phyloP scores from a whole-genome alignment of 768 basidiomycete species.

The Phylloporus rhodoxanthus region DNA sequence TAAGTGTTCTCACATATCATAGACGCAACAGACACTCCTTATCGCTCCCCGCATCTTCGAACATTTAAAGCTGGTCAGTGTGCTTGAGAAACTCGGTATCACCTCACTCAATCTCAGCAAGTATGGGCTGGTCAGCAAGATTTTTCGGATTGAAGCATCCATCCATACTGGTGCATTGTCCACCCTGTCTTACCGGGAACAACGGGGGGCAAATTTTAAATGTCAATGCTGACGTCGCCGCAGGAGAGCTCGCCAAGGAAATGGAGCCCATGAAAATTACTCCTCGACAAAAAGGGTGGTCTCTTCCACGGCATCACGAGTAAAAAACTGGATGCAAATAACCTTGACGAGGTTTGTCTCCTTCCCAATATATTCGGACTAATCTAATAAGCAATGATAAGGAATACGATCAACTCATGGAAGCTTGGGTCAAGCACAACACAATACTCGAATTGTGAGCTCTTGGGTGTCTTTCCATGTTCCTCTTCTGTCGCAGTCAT shows the following conservation, averaged over 20 bases:
- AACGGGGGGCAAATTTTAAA: conserved; percentile 97
- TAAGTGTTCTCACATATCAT: neutral
- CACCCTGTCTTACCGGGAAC: conserved; percentile 88
- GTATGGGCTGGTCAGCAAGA: conserved; percentile 93
- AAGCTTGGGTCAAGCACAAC: conserved; percentile 98
- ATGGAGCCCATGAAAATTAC: conserved; percentile 98
- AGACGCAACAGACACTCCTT: conserved; percentile 94
- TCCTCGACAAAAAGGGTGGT: conserved; percentile 96
- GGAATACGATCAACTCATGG: conserved; percentile 96
- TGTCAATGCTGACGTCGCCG: conserved; percentile 98
- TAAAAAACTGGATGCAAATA: conserved; percentile 93
- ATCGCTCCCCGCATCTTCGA: conserved; percentile 97
- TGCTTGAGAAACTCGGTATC: conserved; percentile 91
- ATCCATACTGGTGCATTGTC: conserved; percentile 95
- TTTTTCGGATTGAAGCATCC: conserved; percentile 89
- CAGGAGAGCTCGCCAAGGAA: conserved; percentile 96
- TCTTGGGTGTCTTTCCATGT: conserved; percentile 95
- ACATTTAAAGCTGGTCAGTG: conserved; percentile 91
- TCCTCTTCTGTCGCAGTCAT: conserved; percentile 98
- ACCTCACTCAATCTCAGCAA: conserved; percentile 93
- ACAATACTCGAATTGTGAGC: conserved; percentile 98
- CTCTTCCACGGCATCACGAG: conserved; percentile 96
- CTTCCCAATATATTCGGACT: neutral
- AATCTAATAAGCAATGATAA: conserved; percentile 24
- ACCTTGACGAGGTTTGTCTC: conserved; percentile 78